Conservation (phyloP, 169 alveolate species). For the Cryptosporidium ubiquitum region DNA sequence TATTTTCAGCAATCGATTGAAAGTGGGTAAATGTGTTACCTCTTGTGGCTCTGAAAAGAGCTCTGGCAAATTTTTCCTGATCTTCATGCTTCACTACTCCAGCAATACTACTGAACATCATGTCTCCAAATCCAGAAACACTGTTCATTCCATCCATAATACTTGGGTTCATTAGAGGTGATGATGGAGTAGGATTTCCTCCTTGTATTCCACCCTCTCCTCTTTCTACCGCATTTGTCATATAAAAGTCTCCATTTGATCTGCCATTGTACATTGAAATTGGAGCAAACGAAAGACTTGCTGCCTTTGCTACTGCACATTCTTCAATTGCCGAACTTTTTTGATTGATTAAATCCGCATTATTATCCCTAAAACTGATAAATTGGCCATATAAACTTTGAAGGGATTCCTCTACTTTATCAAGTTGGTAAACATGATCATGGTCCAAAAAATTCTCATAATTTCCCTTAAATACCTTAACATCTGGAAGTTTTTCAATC, state of each 20-base stretch:
- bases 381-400: slow-evolving; percentile 88
- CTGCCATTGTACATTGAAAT: slow-evolving; percentile 39
- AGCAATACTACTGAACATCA: slow-evolving; percentile 87
- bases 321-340: slow-evolving; percentile 87
- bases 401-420: slow-evolving; percentile 88
- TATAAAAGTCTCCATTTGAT: slow-evolving; percentile 50
- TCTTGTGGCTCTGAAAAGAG: slow-evolving; percentile 95
- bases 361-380: slow-evolving; percentile 87
- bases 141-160: slow-evolving; percentile 19
- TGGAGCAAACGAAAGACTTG: slow-evolving; percentile 78
- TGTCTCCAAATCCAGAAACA: slow-evolving; percentile 73
- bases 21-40: slow-evolving; percentile 95
- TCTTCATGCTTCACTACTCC: slow-evolving; percentile 94
- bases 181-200: slow-evolving; percentile 16
- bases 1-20: slow-evolving; percentile 85
- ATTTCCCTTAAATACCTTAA: slow-evolving; percentile 78
- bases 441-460: slow-evolving; percentile 85
- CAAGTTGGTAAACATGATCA: slow-evolving; percentile 84
- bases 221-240: slow-evolving; percentile 68
- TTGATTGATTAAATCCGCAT: slow-evolving; percentile 82
- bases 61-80: slow-evolving; percentile 91
- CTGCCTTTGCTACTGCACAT: slow-evolving; percentile 78
- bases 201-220: slow-evolving; percentile 52
- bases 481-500: slow-evolving; percentile 84
- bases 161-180: slow-evolving; percentile 45